Evolutionary conservation across 257 asterid genomes (phyloP), one percentile per base, ranked within the genome.

Genomic region (Apocynum venetum): DNA sequence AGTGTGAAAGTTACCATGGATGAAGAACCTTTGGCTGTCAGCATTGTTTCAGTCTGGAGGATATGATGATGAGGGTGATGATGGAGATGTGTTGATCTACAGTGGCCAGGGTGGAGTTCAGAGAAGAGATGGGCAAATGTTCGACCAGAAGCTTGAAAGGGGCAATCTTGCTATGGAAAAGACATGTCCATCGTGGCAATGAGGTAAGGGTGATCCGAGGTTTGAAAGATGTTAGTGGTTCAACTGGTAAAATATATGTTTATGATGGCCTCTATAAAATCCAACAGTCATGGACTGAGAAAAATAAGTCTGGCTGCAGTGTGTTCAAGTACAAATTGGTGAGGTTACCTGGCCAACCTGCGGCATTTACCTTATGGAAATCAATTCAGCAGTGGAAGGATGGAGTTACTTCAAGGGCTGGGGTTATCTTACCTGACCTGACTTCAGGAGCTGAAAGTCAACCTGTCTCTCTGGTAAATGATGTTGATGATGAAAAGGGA

Each of bases 31-130:
- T 73, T 95, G 76, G 98, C 99, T 38, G 89, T 95, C 55, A 91
- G 99, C 87, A 93, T 95, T 25, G 99, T 95, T 46, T 86, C 98
- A n/a, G 6, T 86, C 99, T 35, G 99, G 98, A 76, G 97, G 99
- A 48, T 95, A 95, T 52, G 97, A 91, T 44, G 96, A 93, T 81
- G 90, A 89, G 9, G 98, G 96, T 25, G 88, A 83, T 35, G 96
- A 94, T 80, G 86, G 89, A 2, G 91, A 91, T 38, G 86, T 93
- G 59, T 76, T 93, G 85, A 81, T 95, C 71, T 95, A 95, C 85
- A 87, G 88, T 48, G 98, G 99, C 61, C 96, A 89, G 66, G 98
- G 99, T 47, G 99, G 99, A 73, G 91, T 88, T 44, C 91, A 88
- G 55, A 84, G 93, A 77, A 88, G 86, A 79, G 98, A 92, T 75